Evolutionary conservation across 2,329 filamentous ascomycete species (phyloP).

Genomic region (Mycogone perniciosa): DNA sequence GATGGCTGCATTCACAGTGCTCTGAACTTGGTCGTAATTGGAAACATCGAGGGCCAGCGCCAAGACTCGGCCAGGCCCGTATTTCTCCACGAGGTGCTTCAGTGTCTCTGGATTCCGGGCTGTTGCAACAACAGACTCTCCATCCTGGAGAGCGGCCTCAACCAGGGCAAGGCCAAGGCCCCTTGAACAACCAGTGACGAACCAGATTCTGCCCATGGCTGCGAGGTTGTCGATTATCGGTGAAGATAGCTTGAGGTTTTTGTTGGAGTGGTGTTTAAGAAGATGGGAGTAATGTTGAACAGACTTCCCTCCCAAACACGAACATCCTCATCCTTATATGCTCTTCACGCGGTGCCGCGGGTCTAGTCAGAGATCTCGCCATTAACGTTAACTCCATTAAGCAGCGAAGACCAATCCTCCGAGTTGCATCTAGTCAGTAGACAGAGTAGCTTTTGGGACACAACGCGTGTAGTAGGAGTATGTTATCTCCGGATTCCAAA

Average conservation of each 20-base stretch:
- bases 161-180: conserved; percentile 41
- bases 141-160: conserved; percentile 30
- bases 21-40: conserved; percentile 34
- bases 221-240: not conserved
- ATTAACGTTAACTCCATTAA: too few species aligned
- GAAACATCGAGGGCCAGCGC: conserved; percentile 48
- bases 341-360: too few species aligned
- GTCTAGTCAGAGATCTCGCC: too few species aligned
- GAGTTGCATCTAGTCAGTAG: too few species aligned
- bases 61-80: conserved; percentile 38
- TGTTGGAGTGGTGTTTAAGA: not conserved
- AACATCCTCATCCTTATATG: not conserved
- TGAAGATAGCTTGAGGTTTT: not conserved
- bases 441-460: too few species aligned
- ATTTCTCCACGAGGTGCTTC: conserved; percentile 28
- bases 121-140: conserved; percentile 41
- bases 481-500: too few species aligned
- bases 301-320: not conserved
- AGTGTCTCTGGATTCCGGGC: conserved; percentile 33
- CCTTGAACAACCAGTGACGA: conserved; percentile 43
- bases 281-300: not conserved
- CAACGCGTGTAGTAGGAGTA: too few species aligned
- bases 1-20: conserved; percentile 30
- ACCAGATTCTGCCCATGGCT: conserved; percentile 27
- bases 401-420: too few species aligned